Base-by-base conservation (phyloP, 2,329 filamentous ascomycete genomes). In the Nothopassalora personata region DNA sequence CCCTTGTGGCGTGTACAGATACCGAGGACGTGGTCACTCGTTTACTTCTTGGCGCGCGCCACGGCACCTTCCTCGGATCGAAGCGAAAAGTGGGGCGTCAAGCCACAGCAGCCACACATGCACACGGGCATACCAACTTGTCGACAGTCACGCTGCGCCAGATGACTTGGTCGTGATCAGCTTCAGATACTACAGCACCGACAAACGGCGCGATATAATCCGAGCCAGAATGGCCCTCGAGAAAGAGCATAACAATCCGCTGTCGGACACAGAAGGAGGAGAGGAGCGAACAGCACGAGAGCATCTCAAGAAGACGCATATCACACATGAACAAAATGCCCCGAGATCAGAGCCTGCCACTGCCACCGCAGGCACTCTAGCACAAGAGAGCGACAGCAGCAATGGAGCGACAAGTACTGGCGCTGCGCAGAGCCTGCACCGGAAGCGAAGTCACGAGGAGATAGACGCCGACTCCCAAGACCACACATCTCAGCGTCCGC, bases 301-400 rank as follows among this genome's bases (percentile, higher is more conserved):
- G 69, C 83, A 85, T 72, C 74, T 87, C 56, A 81, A 84, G 71
- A 81, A 86, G 66, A 84, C 84, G 3, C 78, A 81, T n/a, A 84
- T 86, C 57, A 80, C 79, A 43, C 43, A 53, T 27, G 56, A 60
- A n/a, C 51, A 50, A 6, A 52, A 30, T 11, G 47, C 47, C 13
- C 45, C 54, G 31, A 39, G 47, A 10, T 36, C 52, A 31, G 45
- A 18, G 11, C 10, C 11, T 33, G 31, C 18, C 34, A 28, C 39
- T 18, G 13, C 54, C 34, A 28, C 39, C 18, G 13, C 54, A 10
- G 43, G 27, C 30, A 53, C 28, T n/a, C n/a, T 28, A 27, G 28
- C 18, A 48, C 55, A 73, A 64, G 58, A 59, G 10, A 52, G 27
- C 6, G 27, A 33, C 27, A 62, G 61, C 53, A 56, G 60, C 34